Conservation (phyloP, 257 asterid genomes). For the Cynanchum wilfordii region DNA sequence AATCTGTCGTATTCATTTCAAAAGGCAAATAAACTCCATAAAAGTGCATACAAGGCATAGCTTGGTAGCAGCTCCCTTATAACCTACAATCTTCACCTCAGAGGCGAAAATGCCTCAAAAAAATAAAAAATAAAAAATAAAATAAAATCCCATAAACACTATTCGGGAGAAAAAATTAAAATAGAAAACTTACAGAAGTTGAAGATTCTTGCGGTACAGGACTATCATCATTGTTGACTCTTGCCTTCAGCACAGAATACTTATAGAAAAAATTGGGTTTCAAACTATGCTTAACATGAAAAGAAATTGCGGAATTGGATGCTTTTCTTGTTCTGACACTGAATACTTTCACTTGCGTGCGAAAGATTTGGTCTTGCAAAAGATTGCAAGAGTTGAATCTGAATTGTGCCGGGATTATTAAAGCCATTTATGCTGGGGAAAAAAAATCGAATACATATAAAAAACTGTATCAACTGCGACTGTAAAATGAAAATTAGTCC, state of each 20-base stretch:
- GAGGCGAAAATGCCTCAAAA: too few relatives aligned
- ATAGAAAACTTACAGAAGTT: slow-evolving; percentile 45
- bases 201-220: slow-evolving; percentile 36
- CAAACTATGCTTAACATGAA: slow-evolving; percentile 11
- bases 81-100: too few relatives aligned
- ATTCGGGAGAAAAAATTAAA: too few relatives aligned
- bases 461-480: background rate
- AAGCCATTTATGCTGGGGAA: slow-evolving; percentile 29
- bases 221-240: slow-evolving; percentile 49
- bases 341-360: slow-evolving; percentile 21
- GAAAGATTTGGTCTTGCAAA: slow-evolving; percentile 18
- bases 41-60: too few relatives aligned
- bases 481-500: background rate
- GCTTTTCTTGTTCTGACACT: slow-evolving; percentile 22
- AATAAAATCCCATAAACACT: too few relatives aligned
- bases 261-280: slow-evolving; percentile 22
- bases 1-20: background rate
- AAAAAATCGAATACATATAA: too few relatives aligned
- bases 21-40: background rate
- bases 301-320: slow-evolving; percentile 1
- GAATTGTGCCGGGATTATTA: slow-evolving; percentile 35
- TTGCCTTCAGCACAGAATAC: slow-evolving; percentile 26
- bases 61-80: too few relatives aligned
- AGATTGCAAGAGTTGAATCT: slow-evolving; percentile 43
- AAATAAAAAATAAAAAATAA: slow-evolving; percentile 6